Base-by-base conservation (phyloP, 1,139 yeast genomes). In the Suhomyces bribrorum region DNA sequence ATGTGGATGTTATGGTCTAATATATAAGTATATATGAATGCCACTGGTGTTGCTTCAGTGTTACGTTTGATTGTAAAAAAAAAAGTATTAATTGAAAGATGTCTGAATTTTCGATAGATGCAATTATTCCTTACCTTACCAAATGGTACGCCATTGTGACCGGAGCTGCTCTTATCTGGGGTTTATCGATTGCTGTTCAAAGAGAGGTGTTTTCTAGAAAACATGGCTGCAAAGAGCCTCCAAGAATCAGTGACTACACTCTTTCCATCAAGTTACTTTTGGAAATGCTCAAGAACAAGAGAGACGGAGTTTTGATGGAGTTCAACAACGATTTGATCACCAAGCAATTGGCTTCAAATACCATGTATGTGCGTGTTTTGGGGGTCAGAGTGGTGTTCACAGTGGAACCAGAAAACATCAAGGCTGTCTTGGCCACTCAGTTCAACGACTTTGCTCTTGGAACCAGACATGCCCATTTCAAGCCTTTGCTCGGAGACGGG, bases 361-460 rank as follows among this genome's bases (percentile, higher is more conserved):
- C 48, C 14, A 36, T 36, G 14, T 38, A 31, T 32, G 20, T 47
- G 14, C 34, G 47, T 25, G 36, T 50, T 13, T 33, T 33, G n/a
- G 51, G 51, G 6, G 39, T 40, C 22, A 45, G 49, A 29, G 37
- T 53, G 9, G 37, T 55, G 9, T 34, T 47, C 23, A 54, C 60
- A 5, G 32, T 36, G 3, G 59, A 57, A 27, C 60, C 61, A n/a
- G 59, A 54, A 29, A 54, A 53, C 43, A 47, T 54, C 39, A 51
- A 51, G 49, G 61, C 62, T 3, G 28, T 56, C 5, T 55, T 57
- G 53, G 61, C 61, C 8, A 54, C 58, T 8, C 59, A 56, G 22
- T 57, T 57, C 45, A 50, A 52, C 20, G 62, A 56, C 38, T 57
- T 54, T 42, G 52, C 56, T 13, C 52, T 57, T 34, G 62, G 62